phyloP scores from a whole-genome alignment of 148 eudicot species.

The Pouteria glomerata region DNA sequence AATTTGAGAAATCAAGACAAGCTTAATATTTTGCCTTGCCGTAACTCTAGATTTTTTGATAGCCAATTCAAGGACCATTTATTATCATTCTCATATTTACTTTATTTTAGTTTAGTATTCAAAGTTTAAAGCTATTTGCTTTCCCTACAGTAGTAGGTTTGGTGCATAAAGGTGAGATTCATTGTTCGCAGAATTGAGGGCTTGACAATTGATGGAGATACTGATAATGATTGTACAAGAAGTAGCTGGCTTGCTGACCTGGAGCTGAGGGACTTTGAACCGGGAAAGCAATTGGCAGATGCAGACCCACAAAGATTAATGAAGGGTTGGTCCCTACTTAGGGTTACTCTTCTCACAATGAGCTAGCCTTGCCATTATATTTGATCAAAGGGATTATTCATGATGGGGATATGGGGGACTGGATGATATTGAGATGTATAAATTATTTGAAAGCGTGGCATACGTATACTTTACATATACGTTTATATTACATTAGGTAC shows the following conservation, averaged over 20 bases:
- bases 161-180: constrained; percentile 27
- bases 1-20: not conserved
- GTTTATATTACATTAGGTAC: no score
- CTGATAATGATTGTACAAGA: constrained; percentile 26
- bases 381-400: not conserved
- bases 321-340: not conserved
- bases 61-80: not conserved
- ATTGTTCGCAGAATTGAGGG: constrained; percentile 31
- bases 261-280: constrained; percentile 22
- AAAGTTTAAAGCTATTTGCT: constrained; percentile 2
- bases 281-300: constrained; percentile 4
- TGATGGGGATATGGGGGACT: no score
- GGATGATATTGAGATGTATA: no score
- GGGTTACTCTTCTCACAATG: not conserved
- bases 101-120: no score
- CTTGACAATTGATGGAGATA: constrained; percentile 20
- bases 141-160: constrained; percentile 37
- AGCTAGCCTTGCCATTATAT: constrained; percentile 2
- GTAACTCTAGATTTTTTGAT: not conserved
- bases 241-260: constrained; percentile 24
- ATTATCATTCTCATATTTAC: no score
- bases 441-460: no score
- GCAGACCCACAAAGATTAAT: not conserved
- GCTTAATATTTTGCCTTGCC: not conserved
- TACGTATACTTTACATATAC: no score